Base-by-base conservation (phyloP, 1,284 basidiomycete species). In the Cutaneotrichosporon mucoides region DNA sequence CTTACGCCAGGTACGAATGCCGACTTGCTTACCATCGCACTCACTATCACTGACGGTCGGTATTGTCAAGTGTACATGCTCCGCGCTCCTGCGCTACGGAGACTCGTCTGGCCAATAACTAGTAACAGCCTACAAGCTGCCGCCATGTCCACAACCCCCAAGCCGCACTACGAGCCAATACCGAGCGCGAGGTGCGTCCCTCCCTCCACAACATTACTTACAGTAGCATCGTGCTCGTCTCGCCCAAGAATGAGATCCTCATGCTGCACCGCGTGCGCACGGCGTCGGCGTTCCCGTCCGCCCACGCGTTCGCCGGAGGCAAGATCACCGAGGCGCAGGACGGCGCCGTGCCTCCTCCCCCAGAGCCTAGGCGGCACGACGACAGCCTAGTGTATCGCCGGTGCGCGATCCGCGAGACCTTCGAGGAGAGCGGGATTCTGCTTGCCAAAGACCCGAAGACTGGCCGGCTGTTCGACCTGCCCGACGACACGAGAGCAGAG, bases 341-440 rank as follows among this genome's bases (percentile, higher is more conserved):
- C 46, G 46, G 46, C 4, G 12, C n/a, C 2, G 56, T 63, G 0
- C 62, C 59, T 0, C 24, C 53, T 9, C 40, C 49, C 11, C 53
- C 44, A 13, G 44, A 40, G 11, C 41, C 56, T 4, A 46, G 35
- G 6, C 40, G 62, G 16, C 62, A 63, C 46, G 10, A 44, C 46
- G 56, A 63, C 38, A 55, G 62, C 40, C 16, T 38, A 13, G 53
- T 48, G 36, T 63, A 63, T 15, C 53, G 56, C 15, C 45, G 60
- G 1, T 59, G 56, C 3, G 62, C 62, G 15, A 47, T 63, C n/a
- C 59, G 62, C 8, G 62, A 63, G 50, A 60, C 62, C 16, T 63
- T 63, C 35, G 62, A 63, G 59, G 62, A 63, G 43, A 63, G 62
- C 46, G 62, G 62, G 11, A 58, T 63, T 11, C 56, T 63, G 2